Conservation (phyloP, 2,329 filamentous ascomycete species). For the Colletotrichum sp. region DNA sequence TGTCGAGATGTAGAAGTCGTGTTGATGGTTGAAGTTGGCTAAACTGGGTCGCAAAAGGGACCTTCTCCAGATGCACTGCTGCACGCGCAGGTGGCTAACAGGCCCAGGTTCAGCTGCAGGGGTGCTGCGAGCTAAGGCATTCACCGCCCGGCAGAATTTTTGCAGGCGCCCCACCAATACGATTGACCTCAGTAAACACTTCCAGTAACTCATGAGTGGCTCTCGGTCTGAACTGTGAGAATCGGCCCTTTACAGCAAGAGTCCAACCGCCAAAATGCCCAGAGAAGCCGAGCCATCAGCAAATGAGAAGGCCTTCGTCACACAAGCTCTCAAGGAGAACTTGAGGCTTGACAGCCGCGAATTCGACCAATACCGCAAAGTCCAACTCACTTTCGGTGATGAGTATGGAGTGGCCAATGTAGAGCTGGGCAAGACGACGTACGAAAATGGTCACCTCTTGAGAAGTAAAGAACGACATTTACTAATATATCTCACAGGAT, state of each 20-base stretch:
- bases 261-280: conserved; percentile 68
- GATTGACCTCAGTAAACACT: conserved; percentile 22
- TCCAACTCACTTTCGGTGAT: conserved; percentile 84
- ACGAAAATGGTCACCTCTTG: neutral
- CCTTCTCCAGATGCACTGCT: neutral
- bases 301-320: conserved; percentile 86
- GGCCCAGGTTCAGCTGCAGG: neutral
- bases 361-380: conserved; percentile 78
- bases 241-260: conserved; percentile 24
- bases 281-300: conserved; percentile 89
- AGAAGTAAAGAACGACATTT: neutral
- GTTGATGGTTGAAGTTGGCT: neutral
- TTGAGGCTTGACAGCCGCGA: conserved; percentile 84
- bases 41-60: neutral
- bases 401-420: conserved; percentile 92
- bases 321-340: conserved; percentile 80
- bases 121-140: neutral
- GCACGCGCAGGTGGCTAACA: neutral
- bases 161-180: conserved; percentile 25
- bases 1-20: neutral
- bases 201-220: neutral
- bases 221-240: neutral
- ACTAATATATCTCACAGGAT: conserved; percentile 59
- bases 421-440: conserved; percentile 89
- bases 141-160: conserved; percentile 59